Percentiles rank a stretch among this genome's conserved stretches.
Evolutionary conservation across 2,329 filamentous ascomycete species (phyloP).

Genomic region (Keithomyces neogunnii): DNA sequence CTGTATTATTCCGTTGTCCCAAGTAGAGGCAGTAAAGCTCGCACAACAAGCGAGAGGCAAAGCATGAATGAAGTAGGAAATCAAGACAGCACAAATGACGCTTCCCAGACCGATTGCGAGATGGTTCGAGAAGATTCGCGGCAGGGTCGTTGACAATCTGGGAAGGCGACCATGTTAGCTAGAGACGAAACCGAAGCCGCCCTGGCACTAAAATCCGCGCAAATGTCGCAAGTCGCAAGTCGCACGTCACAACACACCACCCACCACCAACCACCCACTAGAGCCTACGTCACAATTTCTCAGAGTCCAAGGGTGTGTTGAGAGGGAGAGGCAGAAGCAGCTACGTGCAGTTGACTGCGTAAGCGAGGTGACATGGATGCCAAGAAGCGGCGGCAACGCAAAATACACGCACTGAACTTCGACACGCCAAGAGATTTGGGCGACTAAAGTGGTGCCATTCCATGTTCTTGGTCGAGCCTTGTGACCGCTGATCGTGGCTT

Average conservation of each 20-base stretch:
- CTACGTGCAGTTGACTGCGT: background rate
- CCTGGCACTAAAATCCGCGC: conserved; percentile 23
- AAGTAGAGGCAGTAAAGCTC: background rate
- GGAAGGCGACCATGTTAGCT: background rate
- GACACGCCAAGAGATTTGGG: background rate
- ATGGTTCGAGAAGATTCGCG: background rate
- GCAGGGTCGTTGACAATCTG: background rate
- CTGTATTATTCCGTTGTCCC: background rate
- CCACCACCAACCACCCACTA: background rate
- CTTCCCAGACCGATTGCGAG: background rate
- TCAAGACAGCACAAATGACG: background rate
- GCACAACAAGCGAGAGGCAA: background rate
- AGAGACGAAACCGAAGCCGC: background rate
- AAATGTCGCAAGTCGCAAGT: conserved; percentile 17
- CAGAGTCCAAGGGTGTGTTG: too few species aligned
- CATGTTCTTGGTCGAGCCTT: too few species aligned
- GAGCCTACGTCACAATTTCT: too few species aligned
- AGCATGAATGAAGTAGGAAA: background rate
- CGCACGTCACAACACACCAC: background rate
- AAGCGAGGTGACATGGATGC: background rate
- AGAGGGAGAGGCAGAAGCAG: background rate
- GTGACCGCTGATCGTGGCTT: too few species aligned
- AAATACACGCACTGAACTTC: background rate
- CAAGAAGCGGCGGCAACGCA: background rate
- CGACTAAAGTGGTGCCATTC: too few species aligned